Evolutionary conservation across 2,329 filamentous ascomycete genomes (phyloP), one percentile per base, ranked within the genome.

Genomic region (Septoria linicola): DNA sequence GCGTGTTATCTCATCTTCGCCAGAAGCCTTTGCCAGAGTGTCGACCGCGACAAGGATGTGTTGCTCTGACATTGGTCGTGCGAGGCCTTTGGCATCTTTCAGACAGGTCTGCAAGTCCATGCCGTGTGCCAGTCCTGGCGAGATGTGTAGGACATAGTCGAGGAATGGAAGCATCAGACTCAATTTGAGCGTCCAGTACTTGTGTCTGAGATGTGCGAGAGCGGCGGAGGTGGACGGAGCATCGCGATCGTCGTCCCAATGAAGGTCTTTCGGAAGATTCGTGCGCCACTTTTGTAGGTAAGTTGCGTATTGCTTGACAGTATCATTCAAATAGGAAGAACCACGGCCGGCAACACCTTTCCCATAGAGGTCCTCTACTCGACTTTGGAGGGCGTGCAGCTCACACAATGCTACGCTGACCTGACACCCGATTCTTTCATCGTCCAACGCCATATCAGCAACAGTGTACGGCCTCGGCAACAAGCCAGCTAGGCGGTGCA

Each of bases 171-270:
- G 81, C 66, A 92, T 85, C 10, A 91, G 89, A 65, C 96, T 89
- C 54, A 92, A 88, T 58, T 86, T 81, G 0, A 88, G 89, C 13
- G 90, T 90, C 76, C 91, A 96, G 69, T 91, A 96, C 67, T 96
- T 96, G 16, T 87, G 91, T 35, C 91, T 83, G 52, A 96, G 76
- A n/a, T 91, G 81, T 25, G 90, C 91, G 8, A 82, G 78, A 11
- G 95, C 82, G 52, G 96, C 88, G 40, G 95, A 83, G 0, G 65
- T 69, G 0, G 89, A 80, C 0, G 88, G 88, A 3, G 78, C 76
- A 43, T 93, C 88, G 1, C n/a, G n/a, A n/a, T 76, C 70, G 50
- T 89, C 85, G 3, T 78, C 67, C 74, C 85, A 87, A 44, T 70
- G 70, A 80, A 91, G 63, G 4, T 68, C 54, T 1, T n/a, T n/a